Conservation (phyloP, 208 protist species). For the Leishmania tropica region DNA sequence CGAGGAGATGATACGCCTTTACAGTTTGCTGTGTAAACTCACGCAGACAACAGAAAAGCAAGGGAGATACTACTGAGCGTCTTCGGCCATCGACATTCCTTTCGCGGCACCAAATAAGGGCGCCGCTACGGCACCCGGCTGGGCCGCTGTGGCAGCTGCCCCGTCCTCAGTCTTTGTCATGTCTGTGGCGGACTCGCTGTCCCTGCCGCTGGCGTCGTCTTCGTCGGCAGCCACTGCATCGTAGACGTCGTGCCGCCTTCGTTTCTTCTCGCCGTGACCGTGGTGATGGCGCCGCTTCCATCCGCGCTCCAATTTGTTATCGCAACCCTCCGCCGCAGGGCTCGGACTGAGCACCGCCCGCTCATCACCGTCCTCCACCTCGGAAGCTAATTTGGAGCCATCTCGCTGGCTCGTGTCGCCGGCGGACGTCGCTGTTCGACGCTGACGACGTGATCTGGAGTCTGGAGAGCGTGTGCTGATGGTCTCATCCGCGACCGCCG, state of each 20-base stretch:
- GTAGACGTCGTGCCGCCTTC: conserved; percentile 3
- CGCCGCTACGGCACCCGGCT: background rate
- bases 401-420: background rate
- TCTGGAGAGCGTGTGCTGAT: background rate
- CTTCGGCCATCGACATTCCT: conserved; percentile 15
- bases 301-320: background rate
- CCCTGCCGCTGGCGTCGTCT: background rate
- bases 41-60: background rate
- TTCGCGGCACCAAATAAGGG: background rate
- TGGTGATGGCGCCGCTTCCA: conserved; percentile 17
- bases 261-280: conserved; percentile 8
- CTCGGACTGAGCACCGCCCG: background rate
- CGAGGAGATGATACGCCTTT: background rate
- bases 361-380: background rate
- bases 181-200: background rate
- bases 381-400: background rate
- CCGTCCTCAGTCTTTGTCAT: background rate
- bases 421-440: background rate
- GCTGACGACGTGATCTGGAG: background rate
- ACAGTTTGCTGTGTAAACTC: background rate
- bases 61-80: conserved; percentile 2
- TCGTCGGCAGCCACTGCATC: background rate
- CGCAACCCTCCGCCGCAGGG: background rate
- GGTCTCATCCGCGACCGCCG: background rate
- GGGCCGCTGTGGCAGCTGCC: background rate